Base-by-base conservation (phyloP, 2,329 filamentous ascomycete species). In the Fusarium duplospermum region DNA sequence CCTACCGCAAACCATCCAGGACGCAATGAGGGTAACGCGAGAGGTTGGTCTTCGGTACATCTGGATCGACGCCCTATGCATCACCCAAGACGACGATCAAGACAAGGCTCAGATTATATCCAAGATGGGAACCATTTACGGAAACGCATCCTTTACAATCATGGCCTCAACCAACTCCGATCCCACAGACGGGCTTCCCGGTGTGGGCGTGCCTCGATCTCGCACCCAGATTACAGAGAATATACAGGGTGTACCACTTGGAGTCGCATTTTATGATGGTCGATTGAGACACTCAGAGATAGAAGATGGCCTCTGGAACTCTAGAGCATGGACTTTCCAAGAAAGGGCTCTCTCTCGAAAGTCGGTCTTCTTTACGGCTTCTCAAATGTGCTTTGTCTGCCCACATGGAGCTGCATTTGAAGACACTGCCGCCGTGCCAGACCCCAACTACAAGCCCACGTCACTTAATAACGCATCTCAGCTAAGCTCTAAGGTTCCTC, bases 41-140 rank as follows among this genome's bases (percentile, higher is more conserved):
- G 31, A 69, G 3, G 58, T 67, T 0, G 70, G 56, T 2, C n/a
- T 70, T 2, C 70, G 71, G 0, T 73, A 73, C 1, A 47, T 73
- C 20, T 73, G 71, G 71, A 59, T 73, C 3, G 71, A 73, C 13
- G 66, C 70, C 1, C 13, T 72, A 1, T 72, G 66, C 6, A 73
- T 73, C 18, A 38, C 6, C 8, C 70, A 73, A 36, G 66, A 73
- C 35, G 59, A 72, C 7, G 20, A 58, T 4, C 31, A 64, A 2
- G 70, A 73, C 16, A 73, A 73, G 29, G 58, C 20, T 3, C 52
- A 5, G 16, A 72, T 70, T 5, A 70, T 73, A 6, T 52, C 18
- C 1, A 70, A 59, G 7, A 73, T 72, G 71, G 52, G 59, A 1
- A 27, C 45, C 2, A 73, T 73, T 6, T 73, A 73, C 24, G 54